Evolutionary conservation across 805 yeast genomes (phyloP).

Genomic region (Candida yuanshanica): DNA sequence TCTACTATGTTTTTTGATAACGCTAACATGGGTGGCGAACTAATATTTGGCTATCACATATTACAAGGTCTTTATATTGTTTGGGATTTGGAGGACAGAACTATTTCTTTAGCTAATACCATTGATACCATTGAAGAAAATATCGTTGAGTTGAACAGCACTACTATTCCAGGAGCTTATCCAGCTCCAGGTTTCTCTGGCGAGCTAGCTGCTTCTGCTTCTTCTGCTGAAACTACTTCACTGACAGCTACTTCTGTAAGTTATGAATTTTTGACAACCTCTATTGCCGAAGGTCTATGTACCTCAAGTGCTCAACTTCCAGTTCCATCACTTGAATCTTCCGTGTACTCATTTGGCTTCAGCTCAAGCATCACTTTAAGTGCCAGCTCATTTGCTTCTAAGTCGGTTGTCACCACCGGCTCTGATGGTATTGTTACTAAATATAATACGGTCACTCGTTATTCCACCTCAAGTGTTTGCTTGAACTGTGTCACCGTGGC

Average conservation of each 20-base stretch:
- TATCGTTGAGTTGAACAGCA: conserved; percentile 12
- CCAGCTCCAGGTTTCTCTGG: conserved; percentile 6
- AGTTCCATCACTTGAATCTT: not conserved
- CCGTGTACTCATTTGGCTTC: not conserved
- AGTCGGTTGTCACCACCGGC: not conserved
- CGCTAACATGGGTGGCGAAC: not conserved
- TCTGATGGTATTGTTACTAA: not conserved
- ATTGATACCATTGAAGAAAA: conserved; percentile 2
- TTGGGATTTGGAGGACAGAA: conserved; percentile 16
- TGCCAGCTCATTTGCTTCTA: not conserved
- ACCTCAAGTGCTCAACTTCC: not conserved
- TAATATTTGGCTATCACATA: conserved; percentile 12
- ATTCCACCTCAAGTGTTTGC: not conserved
- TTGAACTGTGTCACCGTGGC: not conserved
- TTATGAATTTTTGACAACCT: not conserved
- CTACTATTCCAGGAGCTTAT: conserved; percentile 12
- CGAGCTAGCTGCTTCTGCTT: not conserved
- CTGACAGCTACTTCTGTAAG: not conserved
- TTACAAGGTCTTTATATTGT: conserved; percentile 13
- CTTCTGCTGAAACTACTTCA: not conserved
- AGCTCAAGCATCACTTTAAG: not conserved
- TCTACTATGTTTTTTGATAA: conserved; percentile 6
- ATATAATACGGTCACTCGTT: not conserved
- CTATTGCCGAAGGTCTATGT: not conserved
- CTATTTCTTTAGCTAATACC: conserved; percentile 14